Base-by-base conservation (phyloP, 305 asterid species). In the Striga hermonthica region DNA sequence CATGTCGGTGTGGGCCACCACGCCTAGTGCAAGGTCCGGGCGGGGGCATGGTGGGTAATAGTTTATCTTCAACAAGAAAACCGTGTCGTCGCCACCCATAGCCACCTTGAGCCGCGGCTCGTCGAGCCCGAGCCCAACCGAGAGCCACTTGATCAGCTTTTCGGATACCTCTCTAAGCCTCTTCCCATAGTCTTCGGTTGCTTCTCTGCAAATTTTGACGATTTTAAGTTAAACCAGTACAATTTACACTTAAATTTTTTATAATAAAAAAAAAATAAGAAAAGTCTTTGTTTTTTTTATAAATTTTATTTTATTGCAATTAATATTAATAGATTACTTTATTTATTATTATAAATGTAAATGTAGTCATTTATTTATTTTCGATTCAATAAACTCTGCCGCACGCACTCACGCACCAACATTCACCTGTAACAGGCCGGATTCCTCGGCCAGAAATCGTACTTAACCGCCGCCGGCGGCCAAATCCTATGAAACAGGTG, bases 1-100 rank as follows among this genome's bases (percentile, higher is more conserved):
- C 86, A 84, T 80, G 78, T 84, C 91, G 4, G 88, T 82, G 75
- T 84, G 91, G 7, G 91, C 84, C 75, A 80, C 84, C 70, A 84
- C 91, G 7, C 91, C 91, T 13, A 84, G 83, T 53, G 83, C 86
- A 54, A 82, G 74, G 64, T 84, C 88, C 1, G 91, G 86, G n/a
- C 80, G 72, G 31, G 91, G 91, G 22, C 91, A 84, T 11, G 88
- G 91, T 11, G 91, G 91, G 62, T 84, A 84, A 35, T 76, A 82
- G 62, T 84, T 84, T 49, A 84, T 82, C 57, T 84, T 84, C 76
- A 84, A 59, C 12, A 80, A 34, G 34, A 67, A 73, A 16, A 72
- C 36, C 5, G 74, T 48, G 9, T 80, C 83, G 11, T 82, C 88
- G 3, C 88, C 81, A 1, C 86, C 91, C 12, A 72, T 60, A 1